Evolutionary conservation across 768 basidiomycete genomes (phyloP).

Genomic region (Dendrothele bispora): DNA sequence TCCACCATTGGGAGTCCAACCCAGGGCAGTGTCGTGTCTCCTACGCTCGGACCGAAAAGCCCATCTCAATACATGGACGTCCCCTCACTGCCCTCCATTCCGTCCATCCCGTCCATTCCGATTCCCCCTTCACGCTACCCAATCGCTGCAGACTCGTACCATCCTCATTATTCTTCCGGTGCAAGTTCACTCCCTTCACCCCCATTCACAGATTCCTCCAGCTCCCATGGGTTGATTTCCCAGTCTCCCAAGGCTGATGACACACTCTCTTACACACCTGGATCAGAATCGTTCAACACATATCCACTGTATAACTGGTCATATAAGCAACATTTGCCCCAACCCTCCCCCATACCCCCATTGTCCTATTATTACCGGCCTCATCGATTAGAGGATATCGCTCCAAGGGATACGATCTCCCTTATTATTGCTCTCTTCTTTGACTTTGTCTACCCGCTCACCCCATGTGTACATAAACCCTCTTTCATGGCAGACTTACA

Average conservation of each 20-base stretch:
- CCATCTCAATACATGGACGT: conserved; percentile 53
- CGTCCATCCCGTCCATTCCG: conserved; percentile 35
- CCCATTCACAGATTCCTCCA: conserved; percentile 30
- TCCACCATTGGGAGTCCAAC: conserved; percentile 51
- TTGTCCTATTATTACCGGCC: conserved; percentile 74
- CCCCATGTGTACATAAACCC: conserved; percentile 88
- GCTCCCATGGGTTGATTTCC: conserved; percentile 30
- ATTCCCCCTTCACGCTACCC: conserved; percentile 70
- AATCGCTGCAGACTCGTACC: conserved; percentile 68
- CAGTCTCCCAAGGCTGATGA: conserved; percentile 46
- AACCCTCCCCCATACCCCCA: conserved; percentile 52
- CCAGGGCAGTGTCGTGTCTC: conserved; percentile 42
- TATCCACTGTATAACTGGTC: conserved; percentile 73
- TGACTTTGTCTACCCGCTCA: conserved; percentile 90
- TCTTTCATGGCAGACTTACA: conserved; percentile 91
- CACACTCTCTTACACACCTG: conserved; percentile 27
- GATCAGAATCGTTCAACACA: conserved; percentile 57
- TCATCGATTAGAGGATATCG: conserved; percentile 77
- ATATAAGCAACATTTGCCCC: conserved; percentile 56
- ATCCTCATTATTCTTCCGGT: conserved; percentile 49
- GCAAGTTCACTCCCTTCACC: conserved; percentile 36
- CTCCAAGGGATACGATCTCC: conserved; percentile 77
- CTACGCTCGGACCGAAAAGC: conserved; percentile 42
- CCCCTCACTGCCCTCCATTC: conserved; percentile 35
- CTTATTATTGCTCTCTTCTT: conserved; percentile 89